Percentiles rank a stretch among this genome's conserved stretches.
phyloP scores from a whole-genome alignment of 768 basidiomycete species.

The Cytidiella melzeri region DNA sequence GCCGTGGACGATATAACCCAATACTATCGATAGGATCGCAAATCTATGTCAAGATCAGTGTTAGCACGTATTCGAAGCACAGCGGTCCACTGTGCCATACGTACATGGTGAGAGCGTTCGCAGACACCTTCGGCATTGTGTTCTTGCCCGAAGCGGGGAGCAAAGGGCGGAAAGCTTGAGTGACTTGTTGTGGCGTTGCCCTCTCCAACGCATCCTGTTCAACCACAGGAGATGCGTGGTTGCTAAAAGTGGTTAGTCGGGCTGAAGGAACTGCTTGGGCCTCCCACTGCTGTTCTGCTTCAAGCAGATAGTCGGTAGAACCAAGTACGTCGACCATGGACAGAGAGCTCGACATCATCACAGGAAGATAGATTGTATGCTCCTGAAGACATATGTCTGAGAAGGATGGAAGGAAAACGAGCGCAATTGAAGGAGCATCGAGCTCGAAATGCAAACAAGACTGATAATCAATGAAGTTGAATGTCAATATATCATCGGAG shows the following conservation, averaged over 20 bases:
- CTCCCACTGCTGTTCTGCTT: slow-evolving; percentile 29
- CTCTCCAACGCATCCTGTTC: slow-evolving; percentile 39
- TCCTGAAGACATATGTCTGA: slow-evolving; percentile 29
- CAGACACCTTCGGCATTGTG: slow-evolving; percentile 40
- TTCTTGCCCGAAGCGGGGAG: slow-evolving; percentile 31
- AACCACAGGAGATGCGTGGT: slow-evolving; percentile 32
- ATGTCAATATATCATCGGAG: slow-evolving; percentile 23
- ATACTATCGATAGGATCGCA: slow-evolving; percentile 62
- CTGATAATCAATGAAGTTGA: slow-evolving; percentile 37
- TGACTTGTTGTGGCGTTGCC: slow-evolving; percentile 36
- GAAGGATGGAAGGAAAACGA: slow-evolving; percentile 57
- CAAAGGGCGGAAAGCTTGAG: slow-evolving; percentile 41
- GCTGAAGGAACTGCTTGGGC: slow-evolving; percentile 19
- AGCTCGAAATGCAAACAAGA: slow-evolving; percentile 32
- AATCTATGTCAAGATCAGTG: too few species aligned
- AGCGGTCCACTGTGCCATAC: too few species aligned
- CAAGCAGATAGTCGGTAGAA: slow-evolving; percentile 21
- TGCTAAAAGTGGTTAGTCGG: slow-evolving; percentile 16
- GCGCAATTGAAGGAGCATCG: slow-evolving; percentile 53
- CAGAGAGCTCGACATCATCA: slow-evolving; percentile 30
- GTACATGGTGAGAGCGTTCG: slow-evolving; percentile 64
- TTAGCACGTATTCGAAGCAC: too few species aligned
- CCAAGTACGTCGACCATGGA: slow-evolving; percentile 16
- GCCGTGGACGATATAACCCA: slow-evolving; percentile 48
- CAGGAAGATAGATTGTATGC: slow-evolving; percentile 54